Base-by-base conservation (phyloP, 2,329 filamentous ascomycete genomes). In the Pyrenochaeta sp. region DNA sequence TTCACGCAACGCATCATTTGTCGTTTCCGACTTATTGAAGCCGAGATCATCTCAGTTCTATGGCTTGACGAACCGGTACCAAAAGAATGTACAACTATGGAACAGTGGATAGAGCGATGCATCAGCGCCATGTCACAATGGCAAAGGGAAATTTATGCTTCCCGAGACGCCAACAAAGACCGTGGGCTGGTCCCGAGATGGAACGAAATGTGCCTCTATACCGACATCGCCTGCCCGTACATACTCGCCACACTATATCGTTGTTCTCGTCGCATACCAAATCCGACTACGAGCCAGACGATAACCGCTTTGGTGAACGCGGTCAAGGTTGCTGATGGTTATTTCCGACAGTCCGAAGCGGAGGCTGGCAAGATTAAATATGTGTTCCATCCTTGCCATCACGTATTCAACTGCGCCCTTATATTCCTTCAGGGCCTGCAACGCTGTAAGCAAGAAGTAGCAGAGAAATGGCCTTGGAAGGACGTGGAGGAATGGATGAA, bases 311-410 rank as follows among this genome's bases (percentile, higher is more conserved):
- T 76, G 32, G 59, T 59, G 9, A 69, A 67, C 45, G 67, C 73
- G 45, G 71, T 76, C 28, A 62, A 69, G 34, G 71, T 76, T n/a
- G 74, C 74, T 3, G 67, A 71, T 12, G 72, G 71, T 8, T 77
- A 76, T 43, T 71, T 66, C 50, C 63, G 67, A 34, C 74, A 77
- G 59, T 67, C 67, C 34, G 72, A 76, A 43, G 68, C 71, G 40
- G 70, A 72, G 37, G 68, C 67, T 28, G 74, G 74, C 12, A 68
- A 72, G 50, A 76, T 76, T 58, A 77, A 76, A 67, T 77, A 77
- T 51, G 74, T 77, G 15, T 77, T 77, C 49, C 74, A 77, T 54
- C 73, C 74, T 13, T 76, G 73, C 25, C 74, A 77, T 39, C 73
- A 77, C 42, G 68, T 72, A 2, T 77, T 75, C 62, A 69, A 70